Conservation (phyloP, 495 filamentous ascomycete genomes). For the Xeromyces bisporus region DNA sequence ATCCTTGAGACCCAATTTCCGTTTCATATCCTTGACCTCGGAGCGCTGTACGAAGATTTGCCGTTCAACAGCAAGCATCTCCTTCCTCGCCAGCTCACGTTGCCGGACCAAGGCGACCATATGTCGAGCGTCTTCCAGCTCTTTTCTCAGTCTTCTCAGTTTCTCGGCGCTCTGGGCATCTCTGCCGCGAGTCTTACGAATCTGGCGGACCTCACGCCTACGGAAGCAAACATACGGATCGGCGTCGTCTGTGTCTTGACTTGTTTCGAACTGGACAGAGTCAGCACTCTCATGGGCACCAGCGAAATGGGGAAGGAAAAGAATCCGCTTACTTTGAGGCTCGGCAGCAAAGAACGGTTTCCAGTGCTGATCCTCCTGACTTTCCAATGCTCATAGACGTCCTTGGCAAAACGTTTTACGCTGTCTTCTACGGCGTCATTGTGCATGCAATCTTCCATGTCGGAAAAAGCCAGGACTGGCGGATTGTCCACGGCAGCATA, state of each 20-base stretch:
- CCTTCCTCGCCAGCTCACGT: conserved; percentile 61
- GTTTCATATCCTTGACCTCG: conserved; percentile 70
- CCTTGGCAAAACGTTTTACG: conserved; percentile 57
- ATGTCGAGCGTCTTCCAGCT: conserved; percentile 77
- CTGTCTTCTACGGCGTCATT: conserved; percentile 44
- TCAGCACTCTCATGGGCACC: conserved; percentile 10
- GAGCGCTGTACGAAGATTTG: conserved; percentile 65
- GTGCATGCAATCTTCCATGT: conserved; percentile 63
- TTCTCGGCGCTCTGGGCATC: conserved; percentile 92
- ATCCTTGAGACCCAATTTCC: conserved; percentile 72
- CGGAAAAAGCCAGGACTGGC: conserved; percentile 61
- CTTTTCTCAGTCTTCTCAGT: conserved; percentile 75
- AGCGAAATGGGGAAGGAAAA: background rate
- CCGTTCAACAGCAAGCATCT: conserved; percentile 55
- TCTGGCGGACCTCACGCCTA: conserved; percentile 83
- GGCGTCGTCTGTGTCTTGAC: conserved; percentile 81
- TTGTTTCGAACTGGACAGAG: conserved; percentile 57
- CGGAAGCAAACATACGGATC: conserved; percentile 98
- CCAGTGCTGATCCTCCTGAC: conserved; percentile 41
- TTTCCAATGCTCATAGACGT: conserved; percentile 88
- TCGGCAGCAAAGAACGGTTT: conserved; percentile 53
- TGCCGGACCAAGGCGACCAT: conserved; percentile 58
- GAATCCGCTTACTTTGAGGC: conserved; percentile 43
- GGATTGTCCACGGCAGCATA: conserved; percentile 74
- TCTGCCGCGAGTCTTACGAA: conserved; percentile 81